phyloP scores from a whole-genome alignment of 2,329 filamentous ascomycete genomes.

The Fusarium luffae region DNA sequence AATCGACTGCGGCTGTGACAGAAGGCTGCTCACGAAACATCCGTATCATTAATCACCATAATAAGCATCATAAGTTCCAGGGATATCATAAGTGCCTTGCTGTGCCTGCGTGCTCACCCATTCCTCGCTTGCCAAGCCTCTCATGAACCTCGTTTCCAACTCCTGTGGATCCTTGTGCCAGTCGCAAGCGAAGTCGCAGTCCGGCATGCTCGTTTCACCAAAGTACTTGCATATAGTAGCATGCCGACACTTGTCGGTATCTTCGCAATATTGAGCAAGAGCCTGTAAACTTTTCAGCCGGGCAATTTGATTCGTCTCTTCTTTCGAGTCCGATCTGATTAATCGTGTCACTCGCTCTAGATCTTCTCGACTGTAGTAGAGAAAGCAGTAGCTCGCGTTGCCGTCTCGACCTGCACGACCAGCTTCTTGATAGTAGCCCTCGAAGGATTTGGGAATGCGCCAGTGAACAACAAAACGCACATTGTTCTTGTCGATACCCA shows the following conservation, averaged over 20 bases:
- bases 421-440: constrained; percentile 96
- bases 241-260: constrained; percentile 78
- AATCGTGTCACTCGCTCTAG: constrained; percentile 76
- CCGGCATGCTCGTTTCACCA: constrained; percentile 69
- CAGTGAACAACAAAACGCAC: constrained; percentile 96
- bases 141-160: constrained; percentile 67
- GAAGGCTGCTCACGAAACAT: background rate
- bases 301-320: constrained; percentile 58
- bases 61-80: constrained; percentile 61
- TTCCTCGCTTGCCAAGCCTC: constrained; percentile 68
- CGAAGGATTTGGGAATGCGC: constrained; percentile 92
- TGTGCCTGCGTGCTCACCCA: constrained; percentile 72
- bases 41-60: constrained; percentile 57
- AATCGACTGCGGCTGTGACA: background rate
- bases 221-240: constrained; percentile 80
- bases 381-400: constrained; percentile 84
- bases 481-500: constrained; percentile 97
- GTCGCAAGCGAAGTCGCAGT: constrained; percentile 81
- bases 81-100: constrained; percentile 62
- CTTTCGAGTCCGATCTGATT: constrained; percentile 59
- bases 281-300: constrained; percentile 72
- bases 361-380: constrained; percentile 93
- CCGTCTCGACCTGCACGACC: constrained; percentile 91
- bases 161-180: constrained; percentile 76
- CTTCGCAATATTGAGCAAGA: constrained; percentile 85